Conservation (phyloP, 176 grass and related monocot species). For the Hsuehochloa calcarea region DNA sequence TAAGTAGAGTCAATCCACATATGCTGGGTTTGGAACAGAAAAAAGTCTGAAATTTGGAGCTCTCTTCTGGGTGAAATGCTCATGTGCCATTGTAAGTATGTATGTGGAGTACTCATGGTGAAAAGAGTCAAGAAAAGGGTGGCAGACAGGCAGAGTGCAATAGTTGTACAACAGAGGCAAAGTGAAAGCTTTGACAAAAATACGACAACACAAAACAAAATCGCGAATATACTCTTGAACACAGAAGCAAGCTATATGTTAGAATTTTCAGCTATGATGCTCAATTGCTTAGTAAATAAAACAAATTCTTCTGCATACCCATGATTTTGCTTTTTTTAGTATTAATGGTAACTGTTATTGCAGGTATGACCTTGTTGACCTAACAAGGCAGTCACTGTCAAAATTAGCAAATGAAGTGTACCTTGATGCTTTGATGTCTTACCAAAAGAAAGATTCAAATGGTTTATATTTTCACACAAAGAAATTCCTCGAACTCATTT, state of each 20-base stretch:
- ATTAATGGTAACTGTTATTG: neutral
- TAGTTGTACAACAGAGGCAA: neutral
- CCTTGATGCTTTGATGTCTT: conserved; percentile 56
- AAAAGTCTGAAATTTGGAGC: neutral
- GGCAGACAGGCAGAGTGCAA: neutral
- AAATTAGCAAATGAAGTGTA: conserved; percentile 94
- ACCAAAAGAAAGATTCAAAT: conserved; percentile 60
- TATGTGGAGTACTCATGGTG: neutral
- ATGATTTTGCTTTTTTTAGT: neutral
- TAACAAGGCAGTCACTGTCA: conserved; percentile 81
- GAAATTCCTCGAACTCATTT: conserved; percentile 79
- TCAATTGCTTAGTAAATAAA: conserved; percentile 5
- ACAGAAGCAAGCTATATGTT: neutral
- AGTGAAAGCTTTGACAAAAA: too few species aligned
- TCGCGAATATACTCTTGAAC: neutral
- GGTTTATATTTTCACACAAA: conserved; percentile 43
- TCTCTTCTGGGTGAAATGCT: neutral
- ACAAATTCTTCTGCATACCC: neutral
- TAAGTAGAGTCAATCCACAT: neutral
- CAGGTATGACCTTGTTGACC: conserved; percentile 96
- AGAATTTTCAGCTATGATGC: neutral
- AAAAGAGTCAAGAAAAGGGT: neutral
- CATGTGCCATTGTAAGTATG: neutral
- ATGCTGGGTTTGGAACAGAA: neutral
- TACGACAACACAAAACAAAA: too few species aligned